Evolutionary conservation across 192 early-diverging fungal species (phyloP).

Genomic region (Coemansia sp.): DNA sequence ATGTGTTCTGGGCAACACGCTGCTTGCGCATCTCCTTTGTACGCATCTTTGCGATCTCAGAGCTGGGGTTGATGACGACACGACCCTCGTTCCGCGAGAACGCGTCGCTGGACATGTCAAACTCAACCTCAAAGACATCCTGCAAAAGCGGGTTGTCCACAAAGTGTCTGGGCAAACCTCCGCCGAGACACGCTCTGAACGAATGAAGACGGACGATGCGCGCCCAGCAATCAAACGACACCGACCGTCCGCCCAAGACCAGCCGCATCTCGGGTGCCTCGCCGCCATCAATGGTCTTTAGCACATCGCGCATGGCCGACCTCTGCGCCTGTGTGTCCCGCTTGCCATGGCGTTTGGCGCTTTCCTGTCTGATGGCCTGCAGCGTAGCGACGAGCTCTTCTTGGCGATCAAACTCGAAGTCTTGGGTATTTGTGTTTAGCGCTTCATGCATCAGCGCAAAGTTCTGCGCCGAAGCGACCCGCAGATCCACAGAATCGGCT

Average conservation of each 20-base stretch:
- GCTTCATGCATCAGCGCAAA: slow-evolving; percentile 72
- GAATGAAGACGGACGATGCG: slow-evolving; percentile 47
- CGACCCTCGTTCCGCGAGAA: slow-evolving; percentile 8
- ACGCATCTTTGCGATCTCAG: slow-evolving; percentile 40
- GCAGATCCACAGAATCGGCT: slow-evolving; percentile 60
- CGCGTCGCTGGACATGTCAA: slow-evolving; percentile 12
- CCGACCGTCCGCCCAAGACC: slow-evolving; percentile 48
- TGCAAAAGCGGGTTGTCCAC: slow-evolving; percentile 53
- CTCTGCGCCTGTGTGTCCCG: slow-evolving; percentile 62
- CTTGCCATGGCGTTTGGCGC: slow-evolving; percentile 59
- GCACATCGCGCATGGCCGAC: slow-evolving; percentile 66
- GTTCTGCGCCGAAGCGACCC: slow-evolving; percentile 72
- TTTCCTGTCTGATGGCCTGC: slow-evolving; percentile 60
- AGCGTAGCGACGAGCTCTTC: slow-evolving; percentile 62
- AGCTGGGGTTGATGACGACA: slow-evolving; percentile 30
- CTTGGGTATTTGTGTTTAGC: slow-evolving; percentile 23
- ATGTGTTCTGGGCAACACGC: slow-evolving; percentile 6
- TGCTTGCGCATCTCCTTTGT: slow-evolving; percentile 18
- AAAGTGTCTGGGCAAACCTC: slow-evolving; percentile 50
- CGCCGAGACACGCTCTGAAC: slow-evolving; percentile 34
- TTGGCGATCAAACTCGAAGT: slow-evolving; percentile 59
- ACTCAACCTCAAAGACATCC: slow-evolving; percentile 50
- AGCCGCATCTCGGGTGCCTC: slow-evolving; percentile 59
- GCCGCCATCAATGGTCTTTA: slow-evolving; percentile 61
- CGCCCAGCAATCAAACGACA: slow-evolving; percentile 63